These are phyloP conservation scores for Pisolithus thermaeus DNA, from an alignment of 1,284 basidiomycete species.

Conservation along the genomic window DNA sequence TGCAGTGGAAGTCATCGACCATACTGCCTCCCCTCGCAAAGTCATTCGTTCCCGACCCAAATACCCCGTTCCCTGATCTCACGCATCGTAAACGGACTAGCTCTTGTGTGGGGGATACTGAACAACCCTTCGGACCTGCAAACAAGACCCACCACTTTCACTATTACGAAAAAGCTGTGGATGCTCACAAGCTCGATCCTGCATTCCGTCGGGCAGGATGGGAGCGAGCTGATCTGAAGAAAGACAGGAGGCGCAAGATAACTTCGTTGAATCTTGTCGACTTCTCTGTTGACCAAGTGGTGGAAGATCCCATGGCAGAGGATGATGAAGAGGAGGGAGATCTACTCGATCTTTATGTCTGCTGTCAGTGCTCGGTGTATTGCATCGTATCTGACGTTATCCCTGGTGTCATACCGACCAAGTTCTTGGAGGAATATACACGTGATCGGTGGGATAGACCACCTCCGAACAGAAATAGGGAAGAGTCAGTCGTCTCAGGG, in stretches of 20 bases:
- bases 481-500: constrained; percentile 47
- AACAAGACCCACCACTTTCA: constrained; percentile 79
- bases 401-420: constrained; percentile 61
- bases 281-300: constrained; percentile 26
- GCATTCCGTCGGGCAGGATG: constrained; percentile 57
- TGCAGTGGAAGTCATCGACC: constrained; percentile 59
- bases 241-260: constrained; percentile 43
- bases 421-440: constrained; percentile 41
- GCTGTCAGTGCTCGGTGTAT: constrained; percentile 75
- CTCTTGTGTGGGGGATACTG: constrained; percentile 49
- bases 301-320: constrained; percentile 30
- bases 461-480: constrained; percentile 34
- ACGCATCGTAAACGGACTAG: constrained; percentile 40
- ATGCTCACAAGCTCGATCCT: constrained; percentile 55
- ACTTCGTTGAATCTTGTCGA: constrained; percentile 29
- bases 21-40: constrained; percentile 53
- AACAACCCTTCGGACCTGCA: constrained; percentile 37
- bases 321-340: constrained; percentile 45
- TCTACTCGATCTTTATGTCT: constrained; percentile 69
- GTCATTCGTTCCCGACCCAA: constrained; percentile 41
- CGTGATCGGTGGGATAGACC: constrained; percentile 39
- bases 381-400: constrained; percentile 63
- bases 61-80: constrained; percentile 50
- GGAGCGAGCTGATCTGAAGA: constrained; percentile 43
- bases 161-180: constrained; percentile 60